phyloP scores from a whole-genome alignment of 176 grass and related monocot genomes.

The Oryza punctata region DNA sequence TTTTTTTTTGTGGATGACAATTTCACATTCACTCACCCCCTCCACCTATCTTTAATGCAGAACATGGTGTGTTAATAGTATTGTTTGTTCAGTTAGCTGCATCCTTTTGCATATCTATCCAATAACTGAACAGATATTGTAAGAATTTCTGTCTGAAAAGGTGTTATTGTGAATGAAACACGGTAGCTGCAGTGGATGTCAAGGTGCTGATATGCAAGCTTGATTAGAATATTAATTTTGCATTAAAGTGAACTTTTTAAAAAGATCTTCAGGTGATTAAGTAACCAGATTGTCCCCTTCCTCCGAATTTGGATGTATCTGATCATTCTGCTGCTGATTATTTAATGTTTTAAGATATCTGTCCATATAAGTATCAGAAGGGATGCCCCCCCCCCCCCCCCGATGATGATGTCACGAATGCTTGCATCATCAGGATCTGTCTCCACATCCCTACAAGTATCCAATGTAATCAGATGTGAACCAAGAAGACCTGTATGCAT shows the following conservation, averaged over 20 bases:
- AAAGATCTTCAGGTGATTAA: background rate
- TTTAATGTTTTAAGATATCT: background rate
- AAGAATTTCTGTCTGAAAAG: background rate
- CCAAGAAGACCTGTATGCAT: background rate
- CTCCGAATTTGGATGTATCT: background rate
- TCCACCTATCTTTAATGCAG: background rate
- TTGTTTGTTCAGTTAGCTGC: background rate
- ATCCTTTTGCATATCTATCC: background rate
- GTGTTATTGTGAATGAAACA: background rate
- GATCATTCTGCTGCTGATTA: background rate
- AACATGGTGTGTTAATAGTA: background rate
- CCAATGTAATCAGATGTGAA: background rate
- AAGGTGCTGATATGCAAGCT: background rate
- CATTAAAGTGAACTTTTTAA: background rate
- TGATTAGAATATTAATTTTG: constrained; percentile 2
- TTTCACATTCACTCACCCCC: background rate
- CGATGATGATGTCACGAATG: constrained; percentile 3
- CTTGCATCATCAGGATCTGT: background rate
- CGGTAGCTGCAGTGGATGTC: background rate
- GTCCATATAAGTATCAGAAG: background rate
- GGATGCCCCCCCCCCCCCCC: too few relatives aligned
- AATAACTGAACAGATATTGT: background rate
- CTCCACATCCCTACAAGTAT: background rate
- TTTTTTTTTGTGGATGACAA: background rate
- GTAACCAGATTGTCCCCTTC: background rate